Evolutionary conservation across 139 green algal genomes (phyloP), one percentile per base, ranked within the genome.

Genomic region (Coccomyxa sp.): DNA sequence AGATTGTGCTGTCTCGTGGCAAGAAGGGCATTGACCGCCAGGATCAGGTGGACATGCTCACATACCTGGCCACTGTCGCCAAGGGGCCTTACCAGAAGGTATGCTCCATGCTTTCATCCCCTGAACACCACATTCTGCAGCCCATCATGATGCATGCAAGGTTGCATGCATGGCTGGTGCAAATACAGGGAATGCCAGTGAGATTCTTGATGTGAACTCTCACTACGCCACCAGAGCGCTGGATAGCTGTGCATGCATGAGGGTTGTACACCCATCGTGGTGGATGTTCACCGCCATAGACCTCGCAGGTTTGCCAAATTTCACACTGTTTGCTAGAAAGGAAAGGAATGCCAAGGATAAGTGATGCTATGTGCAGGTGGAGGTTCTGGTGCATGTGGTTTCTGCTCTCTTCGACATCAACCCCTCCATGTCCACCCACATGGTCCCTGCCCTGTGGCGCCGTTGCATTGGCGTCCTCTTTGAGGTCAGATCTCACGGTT

Each of bases 321-420:
- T 51, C 38, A 51, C 3, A 51, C 3, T 51, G 38, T 51, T 51
- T 51, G 3, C 38, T 11, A 51, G 38, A 7, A n/a, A 51, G 38
- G 38, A 51, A 51, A 7, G 38, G 7, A 3, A 9, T 71, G 63
- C 4, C n/a, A 1, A 71, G 18, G 63, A 71, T 11, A 9, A 28
- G 63, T 71, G 63, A 25, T 38, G 84, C 87, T 85, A 66, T 77
- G 27, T 31, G 71, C 71, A 77, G 71, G 87, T 96, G 76, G 90
- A 96, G 85, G 86, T 92, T 1, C 77, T 92, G 60, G 78, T 92
- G 63, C 92, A 98, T 84, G 86, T 98, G 57, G 91, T 98, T 28
- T 95, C 90, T 28, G 93, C 94, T 58, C 91, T 98, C 58, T 99
- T 99, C 81, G 97, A 99, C 90, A 92, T 98, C 77, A 95, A 93